A percentile compares a stretch with the other conserved stretches of the same genome.
These are phyloP conservation scores for Comarum palustre DNA, from an alignment of 306 rosid species.

Conservation along the genomic window DNA sequence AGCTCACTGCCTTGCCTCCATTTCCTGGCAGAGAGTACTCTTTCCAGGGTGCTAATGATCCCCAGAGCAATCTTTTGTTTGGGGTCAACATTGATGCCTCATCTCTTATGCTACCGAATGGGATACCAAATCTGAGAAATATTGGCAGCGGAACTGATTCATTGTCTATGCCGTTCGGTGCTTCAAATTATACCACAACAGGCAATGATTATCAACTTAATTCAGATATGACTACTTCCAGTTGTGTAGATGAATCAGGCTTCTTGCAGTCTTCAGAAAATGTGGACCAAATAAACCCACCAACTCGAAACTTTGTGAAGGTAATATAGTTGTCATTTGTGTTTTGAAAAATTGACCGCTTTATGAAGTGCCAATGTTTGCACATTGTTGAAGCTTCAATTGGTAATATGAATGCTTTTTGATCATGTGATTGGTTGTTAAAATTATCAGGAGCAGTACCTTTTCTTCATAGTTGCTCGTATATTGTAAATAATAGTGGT, in stretches of 20 bases:
- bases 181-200: constrained; percentile 57
- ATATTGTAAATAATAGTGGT: constrained; percentile 17
- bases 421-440: not conserved
- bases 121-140: constrained; percentile 56
- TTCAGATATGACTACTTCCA: constrained; percentile 51
- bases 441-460: not conserved
- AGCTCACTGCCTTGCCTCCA: constrained; percentile 67
- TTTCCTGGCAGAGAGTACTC: constrained; percentile 85
- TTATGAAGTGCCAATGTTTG: not conserved
- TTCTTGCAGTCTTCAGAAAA: constrained; percentile 61
- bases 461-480: not conserved
- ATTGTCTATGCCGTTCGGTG: constrained; percentile 47
- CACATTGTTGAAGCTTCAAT: not conserved
- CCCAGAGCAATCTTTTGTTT: constrained; percentile 73
- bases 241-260: constrained; percentile 65
- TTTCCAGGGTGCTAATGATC: constrained; percentile 66
- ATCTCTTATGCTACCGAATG: constrained; percentile 70
- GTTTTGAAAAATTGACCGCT: not conserved
- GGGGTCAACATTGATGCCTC: constrained; percentile 83
- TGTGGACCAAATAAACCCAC: constrained; percentile 59
- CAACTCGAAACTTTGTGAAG: constrained; percentile 75
- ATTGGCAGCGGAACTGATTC: constrained; percentile 44
- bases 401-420: not conserved
- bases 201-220: constrained; percentile 55
- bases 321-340: constrained; percentile 24